Percentiles rank a stretch among this genome's conserved stretches.
Conservation (phyloP, 345 rosid species). For the Sonneratia alba region DNA sequence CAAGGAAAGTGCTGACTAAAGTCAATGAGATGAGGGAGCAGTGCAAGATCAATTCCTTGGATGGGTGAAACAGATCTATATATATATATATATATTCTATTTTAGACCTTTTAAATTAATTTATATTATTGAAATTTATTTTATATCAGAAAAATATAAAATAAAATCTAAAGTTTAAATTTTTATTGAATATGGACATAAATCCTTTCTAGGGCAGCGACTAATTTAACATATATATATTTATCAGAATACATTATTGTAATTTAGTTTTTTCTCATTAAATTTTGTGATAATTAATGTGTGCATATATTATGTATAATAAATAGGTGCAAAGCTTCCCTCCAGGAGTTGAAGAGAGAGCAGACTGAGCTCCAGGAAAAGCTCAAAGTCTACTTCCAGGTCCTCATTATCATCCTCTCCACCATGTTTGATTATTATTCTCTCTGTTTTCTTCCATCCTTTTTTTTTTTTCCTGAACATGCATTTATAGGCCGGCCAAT, state of each 20-base stretch:
- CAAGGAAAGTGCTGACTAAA: not conserved
- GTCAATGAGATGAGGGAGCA: not conserved
- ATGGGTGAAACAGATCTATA: not conserved
- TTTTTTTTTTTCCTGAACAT: too few species aligned
- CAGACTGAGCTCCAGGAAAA: constrained; percentile 1
- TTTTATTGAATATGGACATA: too few species aligned
- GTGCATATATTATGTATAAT: not conserved
- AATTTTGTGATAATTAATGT: not conserved
- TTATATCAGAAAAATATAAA: too few species aligned
- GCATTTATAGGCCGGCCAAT: too few species aligned
- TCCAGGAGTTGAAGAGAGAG: not conserved
- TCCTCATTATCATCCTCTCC: not conserved
- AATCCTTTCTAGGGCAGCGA: too few species aligned
- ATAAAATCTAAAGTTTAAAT: too few species aligned
- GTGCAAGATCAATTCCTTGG: not conserved
- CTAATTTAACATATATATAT: not conserved
- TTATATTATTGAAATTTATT: too few species aligned
- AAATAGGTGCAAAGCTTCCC: not conserved
- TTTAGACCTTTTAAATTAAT: not conserved
- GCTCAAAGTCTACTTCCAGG: not conserved
- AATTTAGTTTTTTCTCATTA: not conserved
- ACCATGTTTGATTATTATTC: too few species aligned
- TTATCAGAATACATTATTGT: not conserved
- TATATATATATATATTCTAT: not conserved
- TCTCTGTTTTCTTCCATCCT: too few species aligned